phyloP scores from a whole-genome alignment of 164 flowering plant genomes.

The Nymphaea thermarum region DNA sequence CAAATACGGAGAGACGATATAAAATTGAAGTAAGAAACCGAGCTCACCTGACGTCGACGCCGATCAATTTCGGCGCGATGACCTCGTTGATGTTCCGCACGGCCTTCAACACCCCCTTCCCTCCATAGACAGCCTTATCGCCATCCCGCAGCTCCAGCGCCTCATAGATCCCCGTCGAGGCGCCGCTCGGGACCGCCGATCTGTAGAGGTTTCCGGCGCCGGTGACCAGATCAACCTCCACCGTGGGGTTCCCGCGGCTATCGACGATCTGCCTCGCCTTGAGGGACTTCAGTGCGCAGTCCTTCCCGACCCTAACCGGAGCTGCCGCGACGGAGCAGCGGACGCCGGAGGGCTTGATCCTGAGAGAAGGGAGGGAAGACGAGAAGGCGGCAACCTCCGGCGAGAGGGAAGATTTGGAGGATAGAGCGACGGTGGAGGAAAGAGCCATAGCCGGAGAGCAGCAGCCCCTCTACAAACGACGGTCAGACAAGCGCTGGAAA shows the following conservation, averaged over 20 bases:
- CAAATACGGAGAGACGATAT: neutral
- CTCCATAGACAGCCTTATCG: slow-evolving; percentile 68
- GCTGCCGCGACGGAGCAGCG: slow-evolving; percentile 31
- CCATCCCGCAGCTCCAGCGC: slow-evolving; percentile 96
- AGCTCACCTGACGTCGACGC: slow-evolving; percentile 77
- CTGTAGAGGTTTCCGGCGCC: slow-evolving; percentile 68
- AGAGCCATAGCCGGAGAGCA: slow-evolving; percentile 11
- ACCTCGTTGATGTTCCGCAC: slow-evolving; percentile 69
- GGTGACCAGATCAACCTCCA: slow-evolving; percentile 85
- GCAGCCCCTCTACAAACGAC: too few species aligned
- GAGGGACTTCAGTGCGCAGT: slow-evolving; percentile 39
- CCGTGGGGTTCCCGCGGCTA: slow-evolving; percentile 94
- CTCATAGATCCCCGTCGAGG: slow-evolving; percentile 97
- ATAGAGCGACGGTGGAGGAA: slow-evolving; percentile 7
- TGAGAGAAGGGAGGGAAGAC: slow-evolving; percentile 5
- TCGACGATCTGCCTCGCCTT: slow-evolving; percentile 97
- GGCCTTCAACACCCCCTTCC: slow-evolving; percentile 82
- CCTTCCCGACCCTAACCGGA: slow-evolving; percentile 11
- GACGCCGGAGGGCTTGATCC: slow-evolving; percentile 15
- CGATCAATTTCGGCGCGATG: slow-evolving; percentile 63
- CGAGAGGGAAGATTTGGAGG: slow-evolving; percentile 16
- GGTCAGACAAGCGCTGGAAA: too few species aligned
- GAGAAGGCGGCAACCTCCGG: slow-evolving; percentile 13
- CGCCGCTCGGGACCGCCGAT: slow-evolving; percentile 95
- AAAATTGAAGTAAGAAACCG: neutral